Evolutionary conservation across 192 early-diverging fungal genomes (phyloP).

Genomic region (Umbelopsis ramanniana): DNA sequence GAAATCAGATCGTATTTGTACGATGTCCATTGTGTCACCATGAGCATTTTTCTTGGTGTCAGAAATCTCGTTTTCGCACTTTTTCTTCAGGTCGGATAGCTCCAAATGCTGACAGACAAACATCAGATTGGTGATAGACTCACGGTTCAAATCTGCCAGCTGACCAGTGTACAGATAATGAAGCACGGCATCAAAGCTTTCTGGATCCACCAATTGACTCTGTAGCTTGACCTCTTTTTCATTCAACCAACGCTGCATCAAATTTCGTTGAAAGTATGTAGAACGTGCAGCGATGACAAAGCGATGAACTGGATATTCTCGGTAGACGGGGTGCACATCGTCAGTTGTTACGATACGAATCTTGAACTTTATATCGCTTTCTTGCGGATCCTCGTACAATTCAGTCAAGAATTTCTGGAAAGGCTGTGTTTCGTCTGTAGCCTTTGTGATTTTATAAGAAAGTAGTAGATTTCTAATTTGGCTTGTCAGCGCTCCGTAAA

Average conservation of each 20-base stretch:
- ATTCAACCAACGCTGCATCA: conserved; percentile 37
- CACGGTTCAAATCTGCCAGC: conserved; percentile 17
- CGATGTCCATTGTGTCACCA: conserved; percentile 27
- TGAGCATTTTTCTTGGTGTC: background rate
- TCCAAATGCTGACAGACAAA: conserved; percentile 39
- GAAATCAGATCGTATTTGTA: conserved; percentile 36
- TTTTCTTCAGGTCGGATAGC: conserved; percentile 24
- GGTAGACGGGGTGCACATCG: conserved; percentile 1
- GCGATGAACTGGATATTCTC: conserved; percentile 47
- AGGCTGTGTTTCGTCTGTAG: conserved; percentile 44
- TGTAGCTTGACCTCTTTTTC: conserved; percentile 25
- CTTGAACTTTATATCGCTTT: conserved; percentile 43
- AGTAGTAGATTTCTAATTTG: conserved; percentile 48
- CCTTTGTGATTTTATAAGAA: conserved; percentile 51
- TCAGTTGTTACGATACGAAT: conserved; percentile 21
- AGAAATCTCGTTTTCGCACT: conserved; percentile 18
- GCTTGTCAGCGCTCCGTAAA: conserved; percentile 50
- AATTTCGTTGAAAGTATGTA: conserved; percentile 36
- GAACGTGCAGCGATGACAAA: conserved; percentile 47
- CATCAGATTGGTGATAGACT: conserved; percentile 28
- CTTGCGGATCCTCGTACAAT: conserved; percentile 27
- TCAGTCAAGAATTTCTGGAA: conserved; percentile 32
- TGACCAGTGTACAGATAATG: conserved; percentile 53
- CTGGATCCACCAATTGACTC: conserved; percentile 34
- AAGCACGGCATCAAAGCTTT: conserved; percentile 41